phyloP scores from a whole-genome alignment of 2,329 filamentous ascomycete species.

The Rutstroemia sp. region DNA sequence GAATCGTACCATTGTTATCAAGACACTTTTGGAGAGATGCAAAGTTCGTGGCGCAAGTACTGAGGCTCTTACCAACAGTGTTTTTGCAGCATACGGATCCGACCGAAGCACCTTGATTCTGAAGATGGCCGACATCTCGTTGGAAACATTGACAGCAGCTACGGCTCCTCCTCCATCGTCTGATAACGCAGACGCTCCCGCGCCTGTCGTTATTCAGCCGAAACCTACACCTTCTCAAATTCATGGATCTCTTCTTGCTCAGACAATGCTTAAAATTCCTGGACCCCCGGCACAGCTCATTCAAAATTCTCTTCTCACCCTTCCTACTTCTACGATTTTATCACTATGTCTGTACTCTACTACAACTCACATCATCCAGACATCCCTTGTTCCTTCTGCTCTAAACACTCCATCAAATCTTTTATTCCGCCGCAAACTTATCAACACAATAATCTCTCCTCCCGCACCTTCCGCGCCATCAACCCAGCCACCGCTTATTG shows the following conservation, averaged over 20 bases:
- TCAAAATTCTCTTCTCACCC: slow-evolving; percentile 61
- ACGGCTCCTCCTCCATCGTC: slow-evolving; percentile 15
- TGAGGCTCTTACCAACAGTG: slow-evolving; percentile 44
- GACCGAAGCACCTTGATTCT: slow-evolving; percentile 43
- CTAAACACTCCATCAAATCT: slow-evolving; percentile 46
- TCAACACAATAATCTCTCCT: slow-evolving; percentile 45
- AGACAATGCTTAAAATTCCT: slow-evolving; percentile 69
- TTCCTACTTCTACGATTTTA: slow-evolving; percentile 48
- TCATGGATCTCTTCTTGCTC: slow-evolving; percentile 77
- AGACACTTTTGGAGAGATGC: slow-evolving; percentile 77
- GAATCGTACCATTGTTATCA: slow-evolving; percentile 71
- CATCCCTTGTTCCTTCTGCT: slow-evolving; percentile 47
- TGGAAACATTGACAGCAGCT: slow-evolving; percentile 38
- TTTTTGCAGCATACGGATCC: slow-evolving; percentile 48
- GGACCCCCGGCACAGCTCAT: slow-evolving; percentile 63
- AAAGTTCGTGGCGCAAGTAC: slow-evolving; percentile 55
- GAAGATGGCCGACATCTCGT: slow-evolving; percentile 51
- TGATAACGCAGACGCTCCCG: slow-evolving; percentile 15
- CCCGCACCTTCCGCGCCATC: neutral
- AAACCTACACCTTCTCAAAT: slow-evolving; percentile 47
- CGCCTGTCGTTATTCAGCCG: slow-evolving; percentile 25
- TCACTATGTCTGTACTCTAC: slow-evolving; percentile 49
- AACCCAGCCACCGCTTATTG: slow-evolving; percentile 13
- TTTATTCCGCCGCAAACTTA: slow-evolving; percentile 56
- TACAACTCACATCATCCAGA: slow-evolving; percentile 57